phyloP scores from a whole-genome alignment of 2,329 filamentous ascomycete genomes.

The Stemphylium vesicarium region DNA sequence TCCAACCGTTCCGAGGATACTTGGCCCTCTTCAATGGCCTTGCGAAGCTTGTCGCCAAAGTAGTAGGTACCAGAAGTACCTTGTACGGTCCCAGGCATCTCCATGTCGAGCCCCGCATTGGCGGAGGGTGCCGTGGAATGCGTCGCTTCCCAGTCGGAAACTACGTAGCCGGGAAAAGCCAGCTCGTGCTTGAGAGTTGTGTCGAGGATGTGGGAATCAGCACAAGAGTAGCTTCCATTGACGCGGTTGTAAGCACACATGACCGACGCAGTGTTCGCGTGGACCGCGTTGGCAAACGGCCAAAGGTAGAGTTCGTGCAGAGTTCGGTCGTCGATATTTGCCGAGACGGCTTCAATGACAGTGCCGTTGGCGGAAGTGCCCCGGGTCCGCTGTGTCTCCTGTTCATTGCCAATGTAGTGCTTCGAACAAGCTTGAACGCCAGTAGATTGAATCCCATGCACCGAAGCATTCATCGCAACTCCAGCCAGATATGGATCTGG shows the following conservation, averaged over 20 bases:
- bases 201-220: neutral
- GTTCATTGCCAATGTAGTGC: slow-evolving; percentile 67
- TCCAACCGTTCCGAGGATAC: slow-evolving; percentile 49
- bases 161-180: slow-evolving; percentile 53
- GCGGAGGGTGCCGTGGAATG: slow-evolving; percentile 53
- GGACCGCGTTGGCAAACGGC: slow-evolving; percentile 68
- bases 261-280: slow-evolving; percentile 62
- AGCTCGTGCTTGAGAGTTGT: slow-evolving; percentile 56
- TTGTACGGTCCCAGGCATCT: slow-evolving; percentile 48
- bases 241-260: slow-evolving; percentile 58
- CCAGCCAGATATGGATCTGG: slow-evolving; percentile 54
- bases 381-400: slow-evolving; percentile 56
- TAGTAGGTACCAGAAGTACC: slow-evolving; percentile 23
- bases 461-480: slow-evolving; percentile 45
- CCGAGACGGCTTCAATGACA: slow-evolving; percentile 62
- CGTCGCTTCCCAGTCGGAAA: slow-evolving; percentile 55
- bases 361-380: slow-evolving; percentile 39
- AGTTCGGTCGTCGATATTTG: slow-evolving; percentile 60
- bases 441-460: slow-evolving; percentile 48
- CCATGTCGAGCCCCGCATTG: slow-evolving; percentile 58
- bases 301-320: slow-evolving; percentile 60
- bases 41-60: slow-evolving; percentile 47
- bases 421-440: slow-evolving; percentile 54
- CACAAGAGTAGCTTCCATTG: slow-evolving; percentile 20
- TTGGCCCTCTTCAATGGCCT: slow-evolving; percentile 49